Conservation (phyloP, 2,329 filamentous ascomycete genomes). For the Aspergillus ochraceus region DNA sequence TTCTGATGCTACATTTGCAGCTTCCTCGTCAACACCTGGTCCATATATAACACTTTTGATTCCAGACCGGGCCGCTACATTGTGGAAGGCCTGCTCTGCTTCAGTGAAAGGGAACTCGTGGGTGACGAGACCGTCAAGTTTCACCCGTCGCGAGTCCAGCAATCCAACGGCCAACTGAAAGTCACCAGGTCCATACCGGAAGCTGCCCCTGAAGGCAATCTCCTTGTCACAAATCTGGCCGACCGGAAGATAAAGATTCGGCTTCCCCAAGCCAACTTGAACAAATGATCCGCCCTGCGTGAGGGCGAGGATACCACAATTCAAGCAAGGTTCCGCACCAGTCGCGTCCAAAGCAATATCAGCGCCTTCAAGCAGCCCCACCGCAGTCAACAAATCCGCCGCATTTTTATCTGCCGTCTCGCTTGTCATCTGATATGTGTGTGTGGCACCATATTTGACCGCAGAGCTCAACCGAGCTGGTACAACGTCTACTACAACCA, state of each 20-base stretch:
- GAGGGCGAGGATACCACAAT: slow-evolving; percentile 66
- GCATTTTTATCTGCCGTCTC: slow-evolving; percentile 69
- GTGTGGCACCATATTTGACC: slow-evolving; percentile 57
- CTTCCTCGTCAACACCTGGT: slow-evolving; percentile 18
- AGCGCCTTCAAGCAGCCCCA: slow-evolving; percentile 62
- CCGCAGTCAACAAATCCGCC: slow-evolving; percentile 58
- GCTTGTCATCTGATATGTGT: slow-evolving; percentile 58
- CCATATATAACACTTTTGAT: slow-evolving; percentile 45
- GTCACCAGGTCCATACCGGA: slow-evolving; percentile 82
- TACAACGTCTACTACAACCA: slow-evolving; percentile 76
- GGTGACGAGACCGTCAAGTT: slow-evolving; percentile 73
- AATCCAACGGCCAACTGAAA: slow-evolving; percentile 78
- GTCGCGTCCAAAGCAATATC: slow-evolving; percentile 76
- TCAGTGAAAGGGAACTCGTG: slow-evolving; percentile 71
- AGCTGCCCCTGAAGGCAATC: slow-evolving; percentile 77
- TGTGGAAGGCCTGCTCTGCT: slow-evolving; percentile 79
- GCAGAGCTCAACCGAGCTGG: slow-evolving; percentile 70
- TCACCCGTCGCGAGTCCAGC: slow-evolving; percentile 60
- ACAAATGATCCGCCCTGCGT: slow-evolving; percentile 71
- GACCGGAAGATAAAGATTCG: slow-evolving; percentile 67
- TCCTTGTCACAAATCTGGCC: slow-evolving; percentile 83
- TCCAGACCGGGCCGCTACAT: slow-evolving; percentile 73
- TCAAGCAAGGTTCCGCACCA: slow-evolving; percentile 72
- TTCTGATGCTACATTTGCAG: not conserved
- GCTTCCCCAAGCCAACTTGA: slow-evolving; percentile 81